Evolutionary conservation across 495 filamentous ascomycete species (phyloP).

Genomic region (Alectoria sarmentosa): DNA sequence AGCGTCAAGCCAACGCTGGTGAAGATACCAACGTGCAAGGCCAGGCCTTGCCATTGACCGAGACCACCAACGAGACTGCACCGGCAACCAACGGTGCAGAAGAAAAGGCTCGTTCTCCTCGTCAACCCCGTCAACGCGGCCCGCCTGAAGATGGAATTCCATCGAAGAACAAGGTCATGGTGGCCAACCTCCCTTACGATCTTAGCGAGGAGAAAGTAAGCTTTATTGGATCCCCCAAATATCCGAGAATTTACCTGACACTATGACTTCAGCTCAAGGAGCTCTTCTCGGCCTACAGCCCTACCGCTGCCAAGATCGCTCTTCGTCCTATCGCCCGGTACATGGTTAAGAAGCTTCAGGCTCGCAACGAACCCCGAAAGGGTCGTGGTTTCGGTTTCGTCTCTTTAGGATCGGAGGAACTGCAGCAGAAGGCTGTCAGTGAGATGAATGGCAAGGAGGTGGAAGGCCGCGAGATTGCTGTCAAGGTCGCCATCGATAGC

Average conservation of each 20-base stretch:
- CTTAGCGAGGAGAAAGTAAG: conserved; percentile 91
- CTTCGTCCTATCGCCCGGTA: conserved; percentile 97
- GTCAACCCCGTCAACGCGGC: conserved; percentile 66
- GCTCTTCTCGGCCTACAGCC: conserved; percentile 83
- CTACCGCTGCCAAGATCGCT: conserved; percentile 92
- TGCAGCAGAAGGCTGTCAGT: conserved; percentile 89
- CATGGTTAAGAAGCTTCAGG: conserved; percentile 99
- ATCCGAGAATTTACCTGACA: conserved; percentile 35
- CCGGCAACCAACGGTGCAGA: conserved; percentile 37
- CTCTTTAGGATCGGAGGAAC: conserved; percentile 86
- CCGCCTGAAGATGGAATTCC: conserved; percentile 96
- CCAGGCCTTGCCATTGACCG: conserved; percentile 49
- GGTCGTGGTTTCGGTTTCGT: conserved; percentile 99
- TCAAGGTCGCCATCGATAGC: conserved; percentile 99
- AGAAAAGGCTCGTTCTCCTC: conserved; percentile 41
- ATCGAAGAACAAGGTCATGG: conserved; percentile 99
- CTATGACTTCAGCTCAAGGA: conserved; percentile 74
- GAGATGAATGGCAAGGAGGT: conserved; percentile 99
- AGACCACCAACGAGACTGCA: conserved; percentile 52
- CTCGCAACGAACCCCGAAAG: conserved; percentile 96
- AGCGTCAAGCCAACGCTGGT: conserved; percentile 35
- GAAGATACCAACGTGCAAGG: conserved; percentile 46
- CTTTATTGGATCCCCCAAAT: conserved; percentile 6
- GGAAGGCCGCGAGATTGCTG: conserved; percentile 96
- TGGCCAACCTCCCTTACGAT: conserved; percentile 97